These are phyloP conservation scores for Xanthoparmelia taractica DNA, from an alignment of 495 filamentous ascomycete genomes.

Conservation along the genomic window DNA sequence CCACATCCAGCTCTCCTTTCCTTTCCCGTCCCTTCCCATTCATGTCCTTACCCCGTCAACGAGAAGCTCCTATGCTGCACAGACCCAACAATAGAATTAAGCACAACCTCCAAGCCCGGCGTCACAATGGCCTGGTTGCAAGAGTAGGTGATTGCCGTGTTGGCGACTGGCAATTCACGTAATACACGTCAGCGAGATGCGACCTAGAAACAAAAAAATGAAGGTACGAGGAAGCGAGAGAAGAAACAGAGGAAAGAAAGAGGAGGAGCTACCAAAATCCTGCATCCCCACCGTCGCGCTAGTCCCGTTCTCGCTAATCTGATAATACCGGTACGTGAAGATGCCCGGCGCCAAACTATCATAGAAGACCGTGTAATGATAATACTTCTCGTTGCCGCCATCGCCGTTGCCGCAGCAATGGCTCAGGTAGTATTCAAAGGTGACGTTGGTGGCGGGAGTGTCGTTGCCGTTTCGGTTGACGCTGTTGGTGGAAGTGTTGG, in stretches of 20 bases:
- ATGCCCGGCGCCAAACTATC: constrained; percentile 2
- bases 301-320: not conserved
- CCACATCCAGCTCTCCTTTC: too few species aligned
- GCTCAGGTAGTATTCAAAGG: constrained; percentile 5
- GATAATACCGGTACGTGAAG: constrained; percentile 3
- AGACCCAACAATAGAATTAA: not conserved
- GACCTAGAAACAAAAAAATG: too few species aligned
- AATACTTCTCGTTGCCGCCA: not conserved
- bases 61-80: not conserved
- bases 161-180: not conserved
- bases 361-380: constrained; percentile 8
- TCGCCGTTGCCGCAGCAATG: constrained; percentile 7
- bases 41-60: too few species aligned
- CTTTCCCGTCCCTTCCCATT: too few species aligned
- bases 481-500: too few species aligned
- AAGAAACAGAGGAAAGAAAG: not conserved
- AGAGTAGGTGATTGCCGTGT: not conserved
- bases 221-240: not conserved
- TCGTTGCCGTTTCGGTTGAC: too few species aligned
- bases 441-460: not conserved
- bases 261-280: not conserved
- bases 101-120: not conserved
- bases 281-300: constrained; percentile 8
- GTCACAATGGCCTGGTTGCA: not conserved
- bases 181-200: too few species aligned